Evolutionary conservation across 805 yeast species (phyloP).

Genomic region (Candida arabinofermentans): DNA sequence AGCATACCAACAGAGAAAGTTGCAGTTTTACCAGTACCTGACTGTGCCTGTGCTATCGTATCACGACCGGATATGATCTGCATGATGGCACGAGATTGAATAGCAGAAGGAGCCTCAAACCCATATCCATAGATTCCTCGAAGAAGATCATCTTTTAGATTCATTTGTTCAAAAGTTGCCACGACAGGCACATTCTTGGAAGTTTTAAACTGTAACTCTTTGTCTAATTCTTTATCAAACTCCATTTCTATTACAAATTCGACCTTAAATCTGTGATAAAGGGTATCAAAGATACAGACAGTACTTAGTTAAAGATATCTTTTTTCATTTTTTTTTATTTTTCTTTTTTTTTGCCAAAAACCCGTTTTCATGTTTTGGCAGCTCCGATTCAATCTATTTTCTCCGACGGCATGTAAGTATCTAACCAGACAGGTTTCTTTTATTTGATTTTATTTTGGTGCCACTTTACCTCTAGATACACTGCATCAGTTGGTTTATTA

Average conservation of each 20-base stretch:
- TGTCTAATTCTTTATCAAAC: constrained; percentile 57
- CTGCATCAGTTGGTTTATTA: no score
- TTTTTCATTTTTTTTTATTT: no score
- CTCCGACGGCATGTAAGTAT: no score
- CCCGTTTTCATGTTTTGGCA: no score
- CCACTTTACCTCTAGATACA: no score
- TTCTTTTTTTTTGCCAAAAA: no score
- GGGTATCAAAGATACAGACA: background rate
- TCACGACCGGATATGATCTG: constrained; percentile 76
- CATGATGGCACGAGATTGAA: constrained; percentile 75
- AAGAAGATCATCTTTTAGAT: constrained; percentile 59
- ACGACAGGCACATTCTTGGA: constrained; percentile 51
- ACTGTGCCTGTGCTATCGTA: constrained; percentile 80
- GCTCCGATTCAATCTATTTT: no score
- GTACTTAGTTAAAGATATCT: background rate
- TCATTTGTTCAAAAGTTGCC: constrained; percentile 67
- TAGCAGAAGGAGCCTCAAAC: constrained; percentile 77
- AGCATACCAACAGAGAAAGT: constrained; percentile 69
- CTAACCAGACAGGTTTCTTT: no score
- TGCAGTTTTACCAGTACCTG: constrained; percentile 91
- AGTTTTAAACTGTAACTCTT: constrained; percentile 56
- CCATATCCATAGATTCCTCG: constrained; percentile 77
- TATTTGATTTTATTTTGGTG: no score
- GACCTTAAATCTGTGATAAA: background rate
- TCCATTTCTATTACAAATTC: constrained; percentile 35